Evolutionary conservation across 164 flowering plant genomes (phyloP).

Genomic region (Annona squamosa): DNA sequence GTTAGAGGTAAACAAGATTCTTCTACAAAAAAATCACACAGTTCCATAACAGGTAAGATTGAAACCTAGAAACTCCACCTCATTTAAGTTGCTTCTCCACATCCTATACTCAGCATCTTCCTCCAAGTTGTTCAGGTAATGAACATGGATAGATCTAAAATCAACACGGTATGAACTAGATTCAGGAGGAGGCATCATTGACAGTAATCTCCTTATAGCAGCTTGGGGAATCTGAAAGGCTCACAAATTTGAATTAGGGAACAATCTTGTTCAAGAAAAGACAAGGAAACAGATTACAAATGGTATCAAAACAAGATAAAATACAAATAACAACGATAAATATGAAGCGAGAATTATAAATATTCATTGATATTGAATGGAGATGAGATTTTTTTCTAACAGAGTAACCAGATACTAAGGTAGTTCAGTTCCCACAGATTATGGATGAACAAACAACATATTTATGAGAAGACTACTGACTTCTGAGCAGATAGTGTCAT

Average conservation of each 20-base stretch:
- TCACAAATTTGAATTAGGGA: slow-evolving; percentile 9
- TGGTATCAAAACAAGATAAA: neutral
- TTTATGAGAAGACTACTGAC: too few relatives aligned
- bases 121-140: slow-evolving; percentile 93
- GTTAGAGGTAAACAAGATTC: neutral
- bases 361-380: neutral
- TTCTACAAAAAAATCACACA: neutral
- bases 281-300: neutral
- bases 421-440: neutral
- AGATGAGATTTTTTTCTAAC: neutral
- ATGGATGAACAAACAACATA: neutral
- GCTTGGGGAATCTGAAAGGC: slow-evolving; percentile 65
- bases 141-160: slow-evolving; percentile 85
- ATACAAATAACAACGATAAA: neutral
- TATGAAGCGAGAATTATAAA: neutral
- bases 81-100: slow-evolving; percentile 91
- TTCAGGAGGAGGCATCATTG: slow-evolving; percentile 58
- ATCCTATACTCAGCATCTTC: slow-evolving; percentile 83
- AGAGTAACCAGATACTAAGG: too few relatives aligned
- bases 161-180: slow-evolving; percentile 63
- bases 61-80: slow-evolving; percentile 32
- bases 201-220: slow-evolving; percentile 50
- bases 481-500: too few relatives aligned
- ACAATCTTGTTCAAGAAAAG: too few relatives aligned
- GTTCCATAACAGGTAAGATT: too few relatives aligned